These are phyloP conservation scores for Serendipita vermifera DNA, from an alignment of 768 basidiomycete genomes.

Conservation along the genomic window DNA sequence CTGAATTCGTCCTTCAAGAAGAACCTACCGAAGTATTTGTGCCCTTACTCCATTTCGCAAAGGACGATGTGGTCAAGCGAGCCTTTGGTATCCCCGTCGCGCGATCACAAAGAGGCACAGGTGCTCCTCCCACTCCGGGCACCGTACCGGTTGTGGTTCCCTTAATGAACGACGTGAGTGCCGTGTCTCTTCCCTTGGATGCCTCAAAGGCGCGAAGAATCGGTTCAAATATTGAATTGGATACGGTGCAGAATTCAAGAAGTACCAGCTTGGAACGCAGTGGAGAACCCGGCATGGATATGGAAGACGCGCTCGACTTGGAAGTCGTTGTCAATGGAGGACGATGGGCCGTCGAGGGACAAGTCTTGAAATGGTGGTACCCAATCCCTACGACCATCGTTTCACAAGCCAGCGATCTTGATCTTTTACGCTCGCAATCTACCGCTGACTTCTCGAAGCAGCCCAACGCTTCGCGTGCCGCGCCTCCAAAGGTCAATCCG, in stretches of 20 bases:
- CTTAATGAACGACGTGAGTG: neutral
- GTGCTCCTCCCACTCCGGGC: neutral
- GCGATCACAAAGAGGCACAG: neutral
- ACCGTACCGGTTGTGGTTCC: neutral
- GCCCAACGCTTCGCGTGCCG: neutral
- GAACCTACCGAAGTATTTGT: slow-evolving; percentile 82
- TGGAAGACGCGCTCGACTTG: slow-evolving; percentile 25
- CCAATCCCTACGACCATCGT: slow-evolving; percentile 22
- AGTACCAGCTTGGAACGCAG: neutral
- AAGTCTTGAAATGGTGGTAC: slow-evolving; percentile 42
- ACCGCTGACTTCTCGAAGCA: neutral
- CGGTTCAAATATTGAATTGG: too few species aligned
- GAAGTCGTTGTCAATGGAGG: slow-evolving; percentile 37
- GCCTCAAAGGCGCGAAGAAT: neutral
- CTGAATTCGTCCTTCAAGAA: slow-evolving; percentile 20
- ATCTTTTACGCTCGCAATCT: neutral
- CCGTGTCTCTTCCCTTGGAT: neutral
- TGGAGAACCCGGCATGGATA: neutral
- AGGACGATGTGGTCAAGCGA: slow-evolving; percentile 19
- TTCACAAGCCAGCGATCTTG: slow-evolving; percentile 3
- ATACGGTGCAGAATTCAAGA: neutral
- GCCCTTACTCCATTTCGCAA: slow-evolving; percentile 80
- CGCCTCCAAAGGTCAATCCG: neutral
- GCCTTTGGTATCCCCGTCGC: slow-evolving; percentile 4
- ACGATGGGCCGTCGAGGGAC: slow-evolving; percentile 33